A percentile compares a stretch with the other conserved stretches of the same genome.
These are phyloP conservation scores for Hemileccinum impolitum DNA, from an alignment of 768 basidiomycete genomes.

Conservation along the genomic window DNA sequence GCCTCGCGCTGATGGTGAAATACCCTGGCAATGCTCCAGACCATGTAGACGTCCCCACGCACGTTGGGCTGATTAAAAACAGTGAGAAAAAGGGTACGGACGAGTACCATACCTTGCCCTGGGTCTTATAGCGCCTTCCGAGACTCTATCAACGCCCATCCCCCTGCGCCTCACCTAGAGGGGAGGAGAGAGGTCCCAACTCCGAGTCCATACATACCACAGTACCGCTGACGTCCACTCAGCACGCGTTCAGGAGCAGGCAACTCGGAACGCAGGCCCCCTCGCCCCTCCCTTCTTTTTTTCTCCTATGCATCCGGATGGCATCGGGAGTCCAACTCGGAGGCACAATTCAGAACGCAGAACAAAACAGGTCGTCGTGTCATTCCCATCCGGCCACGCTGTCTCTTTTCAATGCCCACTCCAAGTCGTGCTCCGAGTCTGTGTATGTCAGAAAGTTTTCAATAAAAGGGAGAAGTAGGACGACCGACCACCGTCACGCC, in stretches of 20 bases:
- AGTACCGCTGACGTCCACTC: constrained; percentile 8
- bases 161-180: too few species aligned
- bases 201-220: neutral
- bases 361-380: neutral
- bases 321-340: neutral
- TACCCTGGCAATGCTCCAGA: neutral
- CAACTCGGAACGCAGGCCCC: constrained; percentile 7
- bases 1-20: neutral
- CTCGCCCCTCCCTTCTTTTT: neutral
- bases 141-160: neutral
- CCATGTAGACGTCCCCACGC: constrained; percentile 1
- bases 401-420: too few species aligned
- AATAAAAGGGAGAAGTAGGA: too few species aligned
- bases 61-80: neutral
- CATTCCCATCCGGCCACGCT: neutral
- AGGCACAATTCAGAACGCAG: neutral
- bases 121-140: constrained; percentile 5
- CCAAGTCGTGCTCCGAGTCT: too few species aligned
- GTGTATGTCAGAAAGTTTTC: too few species aligned
- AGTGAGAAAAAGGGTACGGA: neutral
- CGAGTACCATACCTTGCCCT: neutral
- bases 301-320: neutral
- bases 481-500: too few species aligned
- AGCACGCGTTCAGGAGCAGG: constrained; percentile 4
- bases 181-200: too few species aligned